These are phyloP conservation scores for Colletotrichum navitas DNA, from an alignment of 2,329 filamentous ascomycete species.

Conservation along the genomic window DNA sequence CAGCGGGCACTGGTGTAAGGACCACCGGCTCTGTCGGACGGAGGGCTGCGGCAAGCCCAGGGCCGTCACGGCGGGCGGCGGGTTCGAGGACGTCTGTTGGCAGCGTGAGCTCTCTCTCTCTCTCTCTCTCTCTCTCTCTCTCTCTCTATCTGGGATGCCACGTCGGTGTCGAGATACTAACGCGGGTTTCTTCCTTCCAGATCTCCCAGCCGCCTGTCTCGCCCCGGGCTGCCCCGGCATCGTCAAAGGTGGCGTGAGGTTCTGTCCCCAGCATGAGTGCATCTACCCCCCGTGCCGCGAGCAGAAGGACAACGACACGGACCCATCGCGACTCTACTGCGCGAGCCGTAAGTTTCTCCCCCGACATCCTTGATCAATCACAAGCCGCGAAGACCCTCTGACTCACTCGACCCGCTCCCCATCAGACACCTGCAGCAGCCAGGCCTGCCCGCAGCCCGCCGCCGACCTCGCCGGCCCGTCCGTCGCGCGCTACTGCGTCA, in stretches of 20 bases:
- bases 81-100: conserved; percentile 32
- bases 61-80: conserved; percentile 18
- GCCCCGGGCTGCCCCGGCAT: conserved; percentile 2
- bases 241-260: conserved; percentile 6
- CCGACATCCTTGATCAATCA: not conserved
- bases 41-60: conserved; percentile 15
- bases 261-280: conserved; percentile 40
- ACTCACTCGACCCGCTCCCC: not conserved
- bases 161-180: not conserved
- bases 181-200: not conserved
- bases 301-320: conserved; percentile 19
- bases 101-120: conserved; percentile 20
- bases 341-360: conserved; percentile 16
- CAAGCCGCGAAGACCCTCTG: not conserved
- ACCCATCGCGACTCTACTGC: conserved; percentile 29
- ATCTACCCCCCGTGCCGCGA: conserved; percentile 30
- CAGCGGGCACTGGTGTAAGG: conserved; percentile 42
- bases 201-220: conserved; percentile 11
- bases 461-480: conserved; percentile 27
- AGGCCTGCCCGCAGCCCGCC: conserved; percentile 31
- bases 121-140: not conserved
- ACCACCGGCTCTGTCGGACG: conserved; percentile 43
- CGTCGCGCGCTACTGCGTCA: conserved; percentile 25
- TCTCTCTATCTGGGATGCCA: not conserved
- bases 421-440: conserved; percentile 32